Conservation (phyloP, 805 yeast genomes). For the Kuraishia floccosa region DNA sequence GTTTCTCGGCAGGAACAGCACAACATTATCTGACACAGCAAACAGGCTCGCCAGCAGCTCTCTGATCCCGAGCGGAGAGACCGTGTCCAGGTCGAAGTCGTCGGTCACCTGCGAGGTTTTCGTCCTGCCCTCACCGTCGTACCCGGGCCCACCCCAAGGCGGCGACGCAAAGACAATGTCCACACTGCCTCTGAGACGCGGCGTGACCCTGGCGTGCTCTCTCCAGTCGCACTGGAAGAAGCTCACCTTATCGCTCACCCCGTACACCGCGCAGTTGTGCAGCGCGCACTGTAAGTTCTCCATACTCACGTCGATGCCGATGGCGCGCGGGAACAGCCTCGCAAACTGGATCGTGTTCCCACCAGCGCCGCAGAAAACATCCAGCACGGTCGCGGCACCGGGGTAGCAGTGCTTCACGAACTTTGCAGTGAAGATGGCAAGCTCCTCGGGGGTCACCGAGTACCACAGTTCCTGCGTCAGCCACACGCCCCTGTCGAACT, state of each 20-base stretch:
- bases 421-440: slow-evolving; percentile 52
- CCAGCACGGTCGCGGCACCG: slow-evolving; percentile 35
- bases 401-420: slow-evolving; percentile 42
- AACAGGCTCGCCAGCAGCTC: slow-evolving; percentile 30
- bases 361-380: slow-evolving; percentile 81
- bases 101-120: slow-evolving; percentile 19
- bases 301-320: slow-evolving; percentile 52
- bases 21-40: slow-evolving; percentile 33
- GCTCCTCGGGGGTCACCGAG: slow-evolving; percentile 75
- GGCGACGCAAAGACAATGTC: slow-evolving; percentile 68
- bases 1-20: slow-evolving; percentile 54
- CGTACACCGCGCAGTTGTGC: slow-evolving; percentile 58
- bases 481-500: slow-evolving; percentile 55
- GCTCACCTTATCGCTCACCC: slow-evolving; percentile 38
- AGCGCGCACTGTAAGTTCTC: slow-evolving; percentile 54
- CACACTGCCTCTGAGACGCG: slow-evolving; percentile 11
- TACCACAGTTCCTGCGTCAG: slow-evolving; percentile 73
- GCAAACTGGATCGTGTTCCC: slow-evolving; percentile 79
- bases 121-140: no score
- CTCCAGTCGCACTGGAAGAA: slow-evolving; percentile 37
- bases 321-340: slow-evolving; percentile 32
- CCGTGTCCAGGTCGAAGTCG: slow-evolving; percentile 31
- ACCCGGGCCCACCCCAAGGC: slow-evolving; percentile 81
- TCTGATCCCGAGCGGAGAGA: slow-evolving; percentile 36
- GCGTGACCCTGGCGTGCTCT: slow-evolving; percentile 4